Conservation (phyloP, 345 rosid genomes). For the Hypericum androsaemum region DNA sequence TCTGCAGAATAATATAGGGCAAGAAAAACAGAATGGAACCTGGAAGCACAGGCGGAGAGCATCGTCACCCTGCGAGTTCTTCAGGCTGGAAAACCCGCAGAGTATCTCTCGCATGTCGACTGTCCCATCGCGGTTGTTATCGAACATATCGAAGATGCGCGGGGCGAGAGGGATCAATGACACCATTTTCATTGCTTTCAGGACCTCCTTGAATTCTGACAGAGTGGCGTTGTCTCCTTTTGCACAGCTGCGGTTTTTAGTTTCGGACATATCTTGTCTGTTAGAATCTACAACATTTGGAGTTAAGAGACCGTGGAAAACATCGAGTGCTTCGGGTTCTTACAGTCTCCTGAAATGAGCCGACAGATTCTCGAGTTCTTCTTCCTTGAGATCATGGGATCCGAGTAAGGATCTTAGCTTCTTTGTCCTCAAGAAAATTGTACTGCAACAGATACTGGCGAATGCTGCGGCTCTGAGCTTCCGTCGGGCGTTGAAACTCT, state of each 20-base stretch:
- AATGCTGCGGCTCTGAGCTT: constrained; percentile 54
- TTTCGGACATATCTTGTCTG: too few species aligned
- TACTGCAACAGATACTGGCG: constrained; percentile 52
- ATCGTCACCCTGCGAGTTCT: constrained; percentile 53
- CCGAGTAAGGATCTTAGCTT: constrained; percentile 44
- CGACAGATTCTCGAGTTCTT: constrained; percentile 45
- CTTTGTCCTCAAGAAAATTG: constrained; percentile 44
- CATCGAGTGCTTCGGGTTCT: constrained; percentile 4
- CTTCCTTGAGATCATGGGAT: constrained; percentile 41
- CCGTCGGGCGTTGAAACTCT: constrained; percentile 48
- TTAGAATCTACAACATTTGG: too few species aligned
- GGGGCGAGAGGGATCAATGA: constrained; percentile 47
- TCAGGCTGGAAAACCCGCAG: constrained; percentile 58
- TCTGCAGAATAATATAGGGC: too few species aligned
- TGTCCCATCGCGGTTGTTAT: constrained; percentile 55
- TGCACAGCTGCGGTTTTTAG: constrained; percentile 43
- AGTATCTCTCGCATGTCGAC: constrained; percentile 60
- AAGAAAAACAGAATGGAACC: constrained; percentile 18
- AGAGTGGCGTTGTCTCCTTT: constrained; percentile 55
- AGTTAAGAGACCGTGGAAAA: background rate
- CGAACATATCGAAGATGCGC: constrained; percentile 49
- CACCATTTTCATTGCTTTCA: constrained; percentile 57
- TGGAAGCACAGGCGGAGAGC: constrained; percentile 56
- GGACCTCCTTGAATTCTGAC: constrained; percentile 49
- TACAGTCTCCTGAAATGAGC: constrained; percentile 39